phyloP scores from a whole-genome alignment of 805 yeast genomes.

The Starmerella bombi region DNA sequence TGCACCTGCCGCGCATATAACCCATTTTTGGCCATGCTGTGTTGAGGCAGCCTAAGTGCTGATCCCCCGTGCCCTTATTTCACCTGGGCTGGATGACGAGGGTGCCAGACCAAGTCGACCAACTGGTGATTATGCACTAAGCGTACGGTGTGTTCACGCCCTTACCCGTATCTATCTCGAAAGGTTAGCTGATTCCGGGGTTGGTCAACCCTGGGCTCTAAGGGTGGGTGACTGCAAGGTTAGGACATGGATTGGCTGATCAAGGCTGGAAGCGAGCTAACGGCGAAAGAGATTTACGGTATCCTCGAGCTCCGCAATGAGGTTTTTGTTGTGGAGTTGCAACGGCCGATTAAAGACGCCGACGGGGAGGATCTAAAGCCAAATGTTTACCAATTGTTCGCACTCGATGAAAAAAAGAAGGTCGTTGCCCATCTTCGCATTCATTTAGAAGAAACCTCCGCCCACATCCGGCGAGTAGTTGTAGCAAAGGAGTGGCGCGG shows the following conservation, averaged over 20 bases:
- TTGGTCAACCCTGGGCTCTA: too few relatives aligned
- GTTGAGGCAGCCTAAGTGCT: too few relatives aligned
- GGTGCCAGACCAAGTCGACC: too few relatives aligned
- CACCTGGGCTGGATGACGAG: too few relatives aligned
- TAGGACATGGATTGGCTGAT: too few relatives aligned
- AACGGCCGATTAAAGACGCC: constrained; percentile 15
- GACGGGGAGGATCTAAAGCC: constrained; percentile 18
- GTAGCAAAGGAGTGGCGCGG: constrained; percentile 12
- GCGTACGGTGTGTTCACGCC: too few relatives aligned
- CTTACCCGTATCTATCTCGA: too few relatives aligned
- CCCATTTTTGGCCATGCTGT: not conserved
- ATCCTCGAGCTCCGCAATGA: constrained; percentile 15
- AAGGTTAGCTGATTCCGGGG: too few relatives aligned
- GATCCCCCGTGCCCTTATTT: too few relatives aligned
- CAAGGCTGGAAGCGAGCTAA: constrained; percentile 3
- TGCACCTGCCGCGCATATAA: not conserved
- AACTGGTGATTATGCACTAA: too few relatives aligned
- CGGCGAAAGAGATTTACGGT: constrained; percentile 9
- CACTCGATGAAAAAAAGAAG: not conserved
- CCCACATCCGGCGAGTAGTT: constrained; percentile 17
- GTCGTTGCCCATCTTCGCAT: constrained; percentile 11
- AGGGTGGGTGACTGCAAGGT: too few relatives aligned
- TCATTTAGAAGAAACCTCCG: not conserved
- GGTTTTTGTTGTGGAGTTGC: constrained; percentile 21
- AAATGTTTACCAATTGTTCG: constrained; percentile 11